A percentile compares a stretch with the other conserved stretches of the same genome.
phyloP scores from a whole-genome alignment of 2,329 filamentous ascomycete genomes.

The Pseudogymnoascus sp. region DNA sequence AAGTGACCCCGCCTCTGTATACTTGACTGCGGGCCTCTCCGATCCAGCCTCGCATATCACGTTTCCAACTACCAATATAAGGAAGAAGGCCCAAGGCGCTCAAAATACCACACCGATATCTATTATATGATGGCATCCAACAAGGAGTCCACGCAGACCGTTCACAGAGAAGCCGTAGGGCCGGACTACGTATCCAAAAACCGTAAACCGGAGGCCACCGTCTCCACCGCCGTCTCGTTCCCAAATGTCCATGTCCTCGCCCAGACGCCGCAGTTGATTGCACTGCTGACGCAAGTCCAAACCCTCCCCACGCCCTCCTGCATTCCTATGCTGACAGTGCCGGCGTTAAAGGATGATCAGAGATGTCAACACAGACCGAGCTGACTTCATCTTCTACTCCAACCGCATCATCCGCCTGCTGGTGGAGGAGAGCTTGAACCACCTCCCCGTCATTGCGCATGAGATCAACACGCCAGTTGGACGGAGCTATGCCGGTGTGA shows the following conservation, averaged over 20 bases:
- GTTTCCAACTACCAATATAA: neutral
- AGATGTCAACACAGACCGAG: constrained; percentile 79
- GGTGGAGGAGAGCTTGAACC: constrained; percentile 95
- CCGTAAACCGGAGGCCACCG: constrained; percentile 81
- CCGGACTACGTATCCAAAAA: constrained; percentile 66
- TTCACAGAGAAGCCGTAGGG: constrained; percentile 54
- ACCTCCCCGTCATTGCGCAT: constrained; percentile 84
- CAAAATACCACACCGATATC: neutral
- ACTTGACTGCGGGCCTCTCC: neutral
- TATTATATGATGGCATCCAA: constrained; percentile 1
- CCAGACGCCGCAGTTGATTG: constrained; percentile 95
- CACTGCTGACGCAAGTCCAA: constrained; percentile 82
- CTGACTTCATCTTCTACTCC: constrained; percentile 98
- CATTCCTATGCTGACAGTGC: neutral
- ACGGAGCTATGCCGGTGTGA: constrained; percentile 78
- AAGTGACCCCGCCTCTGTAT: constrained; percentile 2
- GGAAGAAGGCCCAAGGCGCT: neutral
- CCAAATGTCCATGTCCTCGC: constrained; percentile 85
- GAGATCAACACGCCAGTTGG: constrained; percentile 87
- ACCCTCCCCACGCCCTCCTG: neutral
- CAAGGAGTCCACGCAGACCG: neutral
- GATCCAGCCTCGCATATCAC: constrained; percentile 3
- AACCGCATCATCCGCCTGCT: constrained; percentile 95
- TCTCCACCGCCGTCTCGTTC: constrained; percentile 73
- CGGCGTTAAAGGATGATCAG: constrained; percentile 73